Conservation (phyloP, 495 filamentous ascomycete species). For the Bacidia gigantensis region DNA sequence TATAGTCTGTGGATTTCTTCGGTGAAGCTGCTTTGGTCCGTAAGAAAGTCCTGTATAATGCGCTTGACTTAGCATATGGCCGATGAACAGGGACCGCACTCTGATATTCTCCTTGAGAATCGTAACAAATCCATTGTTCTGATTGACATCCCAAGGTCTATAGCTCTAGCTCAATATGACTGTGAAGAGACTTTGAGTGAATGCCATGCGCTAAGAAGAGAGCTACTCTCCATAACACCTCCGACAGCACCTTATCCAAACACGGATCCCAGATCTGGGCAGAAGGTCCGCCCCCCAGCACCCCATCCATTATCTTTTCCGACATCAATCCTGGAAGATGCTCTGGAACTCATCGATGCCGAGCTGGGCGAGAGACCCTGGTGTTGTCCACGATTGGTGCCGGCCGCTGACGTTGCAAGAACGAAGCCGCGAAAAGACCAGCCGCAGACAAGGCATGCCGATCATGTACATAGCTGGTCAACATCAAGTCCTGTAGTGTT, state of each 20-base stretch:
- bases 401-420: background rate
- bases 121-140: conserved; percentile 31
- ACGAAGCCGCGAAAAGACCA: background rate
- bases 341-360: background rate
- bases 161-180: conserved; percentile 21
- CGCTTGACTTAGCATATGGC: no score
- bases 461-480: background rate
- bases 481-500: background rate
- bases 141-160: conserved; percentile 53
- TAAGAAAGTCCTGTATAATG: no score
- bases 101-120: conserved; percentile 25
- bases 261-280: conserved; percentile 33
- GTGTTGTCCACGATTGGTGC: background rate
- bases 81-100: no score
- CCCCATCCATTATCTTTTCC: conserved; percentile 17
- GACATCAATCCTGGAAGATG: background rate
- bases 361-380: background rate
- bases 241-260: conserved; percentile 24
- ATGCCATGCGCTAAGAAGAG: no score
- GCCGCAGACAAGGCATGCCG: background rate
- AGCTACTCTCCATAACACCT: conserved; percentile 24
- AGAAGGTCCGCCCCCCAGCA: conserved; percentile 26
- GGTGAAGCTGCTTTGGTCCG: no score
- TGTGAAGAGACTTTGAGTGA: no score
- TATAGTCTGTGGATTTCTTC: no score